Evolutionary conservation across 805 yeast genomes (phyloP).

Genomic region (Candida orba): DNA sequence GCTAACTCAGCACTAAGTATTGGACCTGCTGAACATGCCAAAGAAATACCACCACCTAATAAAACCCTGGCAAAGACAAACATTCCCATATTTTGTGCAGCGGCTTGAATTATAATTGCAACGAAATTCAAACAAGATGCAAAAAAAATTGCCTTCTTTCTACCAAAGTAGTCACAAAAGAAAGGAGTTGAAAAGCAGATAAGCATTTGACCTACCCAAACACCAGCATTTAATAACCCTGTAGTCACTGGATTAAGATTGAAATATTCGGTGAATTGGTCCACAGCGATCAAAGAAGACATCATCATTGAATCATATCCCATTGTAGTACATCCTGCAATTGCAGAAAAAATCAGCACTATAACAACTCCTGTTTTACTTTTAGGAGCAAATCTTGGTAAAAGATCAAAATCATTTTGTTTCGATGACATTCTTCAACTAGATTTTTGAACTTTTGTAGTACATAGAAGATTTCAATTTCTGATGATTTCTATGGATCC

Average conservation of each 20-base stretch:
- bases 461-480: no score
- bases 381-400: conserved; percentile 6
- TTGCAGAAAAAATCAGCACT: conserved; percentile 4
- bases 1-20: conserved; percentile 6
- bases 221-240: conserved; percentile 11
- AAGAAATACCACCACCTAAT: conserved; percentile 7
- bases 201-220: conserved; percentile 8
- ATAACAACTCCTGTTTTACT: neutral
- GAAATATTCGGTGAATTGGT: conserved; percentile 11
- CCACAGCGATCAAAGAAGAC: conserved; percentile 10
- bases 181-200: conserved; percentile 1
- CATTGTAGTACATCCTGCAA: conserved; percentile 10
- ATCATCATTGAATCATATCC: conserved; percentile 14
- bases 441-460: conserved; percentile 1
- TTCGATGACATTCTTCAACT: no score
- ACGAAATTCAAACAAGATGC: conserved; percentile 2
- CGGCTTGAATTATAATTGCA: conserved; percentile 8
- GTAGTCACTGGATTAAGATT: conserved; percentile 2
- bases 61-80: conserved; percentile 9
- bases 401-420: neutral
- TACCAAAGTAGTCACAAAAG: conserved; percentile 7
- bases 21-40: conserved; percentile 8
- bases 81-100: conserved; percentile 10
- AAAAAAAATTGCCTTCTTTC: conserved; percentile 8
- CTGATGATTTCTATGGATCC: no score